Percentiles rank a stretch among this genome's conserved stretches.
These are phyloP conservation scores for Pestalotiopsis sp. DNA, from an alignment of 2,329 filamentous ascomycete genomes.

Conservation along the genomic window DNA sequence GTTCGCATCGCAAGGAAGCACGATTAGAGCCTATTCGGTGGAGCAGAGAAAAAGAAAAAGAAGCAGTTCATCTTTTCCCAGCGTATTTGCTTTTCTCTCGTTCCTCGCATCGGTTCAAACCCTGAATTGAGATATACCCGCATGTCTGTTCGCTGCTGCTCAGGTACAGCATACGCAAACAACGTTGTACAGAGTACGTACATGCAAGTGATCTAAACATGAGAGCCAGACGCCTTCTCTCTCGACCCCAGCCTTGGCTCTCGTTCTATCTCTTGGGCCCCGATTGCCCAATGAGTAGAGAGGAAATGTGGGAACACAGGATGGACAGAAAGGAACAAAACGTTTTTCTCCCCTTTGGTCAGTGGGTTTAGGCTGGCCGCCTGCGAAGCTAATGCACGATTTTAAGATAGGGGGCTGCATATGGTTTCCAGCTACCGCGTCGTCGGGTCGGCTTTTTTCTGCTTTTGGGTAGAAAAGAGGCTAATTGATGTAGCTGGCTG, in stretches of 20 bases:
- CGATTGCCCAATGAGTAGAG: background rate
- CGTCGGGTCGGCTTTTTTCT: conserved; percentile 11
- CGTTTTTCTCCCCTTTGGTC: background rate
- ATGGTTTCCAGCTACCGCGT: conserved; percentile 11
- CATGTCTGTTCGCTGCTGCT: background rate
- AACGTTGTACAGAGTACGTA: background rate
- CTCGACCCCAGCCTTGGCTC: background rate
- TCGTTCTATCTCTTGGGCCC: background rate
- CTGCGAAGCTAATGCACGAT: conserved; percentile 17
- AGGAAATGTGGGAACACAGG: background rate
- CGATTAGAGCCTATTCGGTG: conserved; percentile 1
- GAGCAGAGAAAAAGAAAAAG: background rate
- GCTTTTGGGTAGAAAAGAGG: background rate
- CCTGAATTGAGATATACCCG: background rate
- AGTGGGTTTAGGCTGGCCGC: background rate
- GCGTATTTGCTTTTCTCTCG: background rate
- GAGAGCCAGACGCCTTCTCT: background rate
- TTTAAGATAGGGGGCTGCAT: conserved; percentile 12
- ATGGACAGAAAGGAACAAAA: background rate
- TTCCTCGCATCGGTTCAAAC: background rate
- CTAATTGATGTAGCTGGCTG: background rate
- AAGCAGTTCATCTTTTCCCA: background rate
- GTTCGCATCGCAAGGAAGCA: background rate
- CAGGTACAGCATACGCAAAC: background rate
- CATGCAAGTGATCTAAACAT: background rate